Base-by-base conservation (phyloP, 2,329 filamentous ascomycete species). In the Cercospora brassicicola region DNA sequence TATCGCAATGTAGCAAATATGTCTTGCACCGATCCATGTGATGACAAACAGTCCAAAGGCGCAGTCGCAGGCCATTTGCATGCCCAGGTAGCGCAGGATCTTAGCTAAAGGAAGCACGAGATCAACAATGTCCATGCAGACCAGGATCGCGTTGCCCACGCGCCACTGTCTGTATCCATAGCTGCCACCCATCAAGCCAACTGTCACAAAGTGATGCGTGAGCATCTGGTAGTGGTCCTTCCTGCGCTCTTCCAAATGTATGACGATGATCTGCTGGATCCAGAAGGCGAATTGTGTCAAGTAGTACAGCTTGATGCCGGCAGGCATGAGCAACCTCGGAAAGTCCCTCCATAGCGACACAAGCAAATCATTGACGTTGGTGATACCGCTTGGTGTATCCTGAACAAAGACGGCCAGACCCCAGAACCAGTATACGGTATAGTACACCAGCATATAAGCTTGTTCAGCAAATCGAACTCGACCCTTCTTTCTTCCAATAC, bases 201-300 rank as follows among this genome's bases (percentile, higher is more conserved):
- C 92, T 20, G 95, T 99, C 78, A 98, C 89, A 77, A 97, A 87
- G 82, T 99, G 95, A 80, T 98, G 95, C 18, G 89, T 90, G 73
- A 98, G 89, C 95, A 98, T 98, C 81, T 98, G 94, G 83, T 89
- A 91, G 81, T 97, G 91, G 76, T 99, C 95, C 82, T 98, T 98
- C 76, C 95, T 88, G 72, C 91, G 89, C 81, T 96, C 92, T 81
- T 99, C 95, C 68, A 98, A 93, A 81, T 97, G 91, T 78, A 98
- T 92, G 67, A 97, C 92, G 33, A 97, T 84, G 72, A 98, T 91
- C 81, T 97, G 94, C 82, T 98, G 94, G 59, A 97, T 81, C 91
- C 93, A 97, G 80, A 97, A 98, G 26, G 91, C 90, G 81, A 94
- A 91, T 79, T 98, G 94, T 13, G 90, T 90, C 33, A 99, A 85